Percentiles rank a stretch among this genome's conserved stretches.
Conservation (phyloP, 768 basidiomycete species). For the Auriscalpium vulgare region DNA sequence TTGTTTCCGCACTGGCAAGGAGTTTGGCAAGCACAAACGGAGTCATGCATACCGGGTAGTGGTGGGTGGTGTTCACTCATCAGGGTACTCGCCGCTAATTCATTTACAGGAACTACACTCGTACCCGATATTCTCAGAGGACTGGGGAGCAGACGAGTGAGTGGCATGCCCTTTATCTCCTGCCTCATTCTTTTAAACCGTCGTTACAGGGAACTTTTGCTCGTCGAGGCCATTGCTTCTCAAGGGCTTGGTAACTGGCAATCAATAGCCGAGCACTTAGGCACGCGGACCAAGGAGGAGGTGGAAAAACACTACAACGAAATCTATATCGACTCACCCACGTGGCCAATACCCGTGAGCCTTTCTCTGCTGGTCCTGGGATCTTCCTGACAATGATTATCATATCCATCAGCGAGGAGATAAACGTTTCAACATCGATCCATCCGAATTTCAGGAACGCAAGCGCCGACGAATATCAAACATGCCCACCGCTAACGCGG, state of each 20-base stretch:
- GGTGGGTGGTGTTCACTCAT: constrained; percentile 33
- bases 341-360: constrained; percentile 78
- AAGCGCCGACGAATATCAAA: constrained; percentile 85
- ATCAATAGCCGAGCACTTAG: constrained; percentile 91
- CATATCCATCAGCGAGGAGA: constrained; percentile 32
- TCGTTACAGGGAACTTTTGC: constrained; percentile 67
- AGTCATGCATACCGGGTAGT: constrained; percentile 89
- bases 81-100: constrained; percentile 5
- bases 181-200: constrained; percentile 1
- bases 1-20: constrained; percentile 90
- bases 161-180: constrained; percentile 19
- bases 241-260: constrained; percentile 96
- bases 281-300: constrained; percentile 89
- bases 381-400: constrained; percentile 9
- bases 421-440: constrained; percentile 58
- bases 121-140: constrained; percentile 88
- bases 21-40: constrained; percentile 78
- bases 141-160: constrained; percentile 98
- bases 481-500: constrained; percentile 49
- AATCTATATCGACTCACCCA: constrained; percentile 69
- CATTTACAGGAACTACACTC: constrained; percentile 79
- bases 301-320: constrained; percentile 83
- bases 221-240: constrained; percentile 80
- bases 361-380: not conserved
- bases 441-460: constrained; percentile 77